Evolutionary conservation across 495 filamentous ascomycete genomes (phyloP), one percentile per base, ranked within the genome.

Genomic region (Talaromyces adpressus): DNA sequence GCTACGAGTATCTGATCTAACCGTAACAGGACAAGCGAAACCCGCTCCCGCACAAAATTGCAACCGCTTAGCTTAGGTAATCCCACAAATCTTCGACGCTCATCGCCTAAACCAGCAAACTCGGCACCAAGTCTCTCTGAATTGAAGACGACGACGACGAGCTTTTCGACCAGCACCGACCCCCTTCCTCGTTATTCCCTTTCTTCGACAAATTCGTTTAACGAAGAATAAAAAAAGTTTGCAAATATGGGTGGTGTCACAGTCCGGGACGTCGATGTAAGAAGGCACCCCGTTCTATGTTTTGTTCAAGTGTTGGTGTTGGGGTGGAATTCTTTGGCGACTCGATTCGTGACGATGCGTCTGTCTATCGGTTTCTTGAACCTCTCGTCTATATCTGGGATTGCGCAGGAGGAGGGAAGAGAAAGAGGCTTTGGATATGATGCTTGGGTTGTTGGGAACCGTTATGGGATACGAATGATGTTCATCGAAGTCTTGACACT

Each of bases 251-350:
- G 88, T 80, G 90, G 90, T 81, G 85, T 91, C 79, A 87, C 83
- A 73, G 90, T 93, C 80, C 91, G 90, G 78, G 90, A 93, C 85
- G 90, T 93, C 76, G 90, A 93, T 84, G 91, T 92, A 86, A 82
- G 89, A n/a, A n/a, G n/a, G 9, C 32, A 12, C 12, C 52, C 58
- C n/a, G 47, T n/a, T 52, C 51, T 57, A n/a, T 62, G 14, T n/a
- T 25, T 62, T 30, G 0, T 4, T 16, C 57, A 6, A 12, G 1
- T 57, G 27, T 41, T 30, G 45, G 6, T 36, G 7, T 39, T 45
- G 51, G 7, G 12, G n/a, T 3, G 20, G n/a, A 16, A 25, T 12
- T 27, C 25, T 29, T 2, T 4, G 51, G 8, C 16, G 5, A 32
- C 5, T 32, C 30, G 41, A 47, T 49, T n/a, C 52, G 20, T 29